Evolutionary conservation across 805 yeast genomes (phyloP), one percentile per base, ranked within the genome.

Genomic region (Metschnikowia rubicola): DNA sequence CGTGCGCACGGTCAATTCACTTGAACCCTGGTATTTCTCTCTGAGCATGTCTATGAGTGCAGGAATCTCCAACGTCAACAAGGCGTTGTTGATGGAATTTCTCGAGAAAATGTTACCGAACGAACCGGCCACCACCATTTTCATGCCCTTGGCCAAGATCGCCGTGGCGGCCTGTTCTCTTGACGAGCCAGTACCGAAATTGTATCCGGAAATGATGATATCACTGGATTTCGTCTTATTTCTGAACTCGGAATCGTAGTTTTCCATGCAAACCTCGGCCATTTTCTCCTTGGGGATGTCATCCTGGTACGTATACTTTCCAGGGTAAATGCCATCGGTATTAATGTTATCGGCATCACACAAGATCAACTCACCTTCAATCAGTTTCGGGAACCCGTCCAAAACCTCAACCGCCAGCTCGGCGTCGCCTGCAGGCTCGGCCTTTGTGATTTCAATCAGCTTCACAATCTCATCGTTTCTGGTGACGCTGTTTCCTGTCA

Each of bases 81-180:
- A 75, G 1, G 99, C 99, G 65, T 94, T 94, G 77, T 94, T 94
- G 68, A 95, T 94, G 48, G 96, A 83, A 75, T 94, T 94, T 73
- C 99, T 81, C 47, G 91, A 85, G 71, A 94, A 94, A 59, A 92
- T 94, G 74, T 94, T 95, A 61, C 97, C 96, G 63, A 94, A 94
- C 1, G 98, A 92, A 31, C 99, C 99, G 11, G 97, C 87, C 49
- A 95, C 96, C 19, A 94, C 96, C 56, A 94, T 74, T 57, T 83
- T 81, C 78, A 94, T 89, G 55, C 90, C 98, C 61, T 95, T 81
- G 36, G 99, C 98, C 55, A 94, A 76, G 50, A 94, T 86, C 19
- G 96, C 91, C n/a, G 99, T 94, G 31, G 99, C 99, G 3, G 99
- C 99, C 73, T 94, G 99, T 67, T 94, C 99, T 71, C 99, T 83